Evolutionary conservation across 306 rosid genomes (phyloP).

Genomic region (Astragalus glycyphyllos): DNA sequence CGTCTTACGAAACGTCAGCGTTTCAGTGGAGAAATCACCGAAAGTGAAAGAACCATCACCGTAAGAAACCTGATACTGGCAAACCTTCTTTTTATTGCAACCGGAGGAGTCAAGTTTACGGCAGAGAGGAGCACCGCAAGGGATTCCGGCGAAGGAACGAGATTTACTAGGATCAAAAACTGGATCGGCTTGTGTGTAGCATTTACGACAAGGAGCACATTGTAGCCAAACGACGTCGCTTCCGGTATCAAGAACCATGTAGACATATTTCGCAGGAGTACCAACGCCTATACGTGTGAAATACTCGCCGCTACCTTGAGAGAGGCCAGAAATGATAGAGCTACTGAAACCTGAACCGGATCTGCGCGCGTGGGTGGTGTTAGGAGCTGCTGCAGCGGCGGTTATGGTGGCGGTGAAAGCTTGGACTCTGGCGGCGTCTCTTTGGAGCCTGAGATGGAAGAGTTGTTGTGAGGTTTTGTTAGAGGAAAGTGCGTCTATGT

Average conservation of each 20-base stretch:
- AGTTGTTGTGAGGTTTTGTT: conserved; percentile 67
- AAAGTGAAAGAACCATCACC: conserved; percentile 88
- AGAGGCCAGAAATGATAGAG: conserved; percentile 82
- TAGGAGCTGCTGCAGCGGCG: conserved; percentile 32
- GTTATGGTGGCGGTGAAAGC: conserved; percentile 28
- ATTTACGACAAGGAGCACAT: conserved; percentile 80
- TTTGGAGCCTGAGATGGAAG: conserved; percentile 66
- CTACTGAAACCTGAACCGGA: conserved; percentile 60
- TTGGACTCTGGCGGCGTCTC: conserved; percentile 69
- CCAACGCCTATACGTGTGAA: conserved; percentile 95
- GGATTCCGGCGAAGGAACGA: conserved; percentile 52
- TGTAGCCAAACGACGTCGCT: conserved; percentile 95
- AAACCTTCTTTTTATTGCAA: conserved; percentile 56
- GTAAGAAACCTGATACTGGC: conserved; percentile 87
- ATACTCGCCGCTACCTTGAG: conserved; percentile 94
- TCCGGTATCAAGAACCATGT: conserved; percentile 92
- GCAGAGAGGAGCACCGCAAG: conserved; percentile 77
- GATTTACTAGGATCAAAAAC: conserved; percentile 78
- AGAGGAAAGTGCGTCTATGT: conserved; percentile 64
- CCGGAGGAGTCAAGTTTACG: conserved; percentile 67
- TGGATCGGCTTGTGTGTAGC: conserved; percentile 85
- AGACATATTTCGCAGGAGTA: conserved; percentile 73
- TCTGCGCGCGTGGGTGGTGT: conserved; percentile 19
- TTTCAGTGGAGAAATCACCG: conserved; percentile 88
- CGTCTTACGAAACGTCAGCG: conserved; percentile 74